Conservation (phyloP, 371 early-diverging fungal species). For the Amoeboaphelidium protococcarum region DNA sequence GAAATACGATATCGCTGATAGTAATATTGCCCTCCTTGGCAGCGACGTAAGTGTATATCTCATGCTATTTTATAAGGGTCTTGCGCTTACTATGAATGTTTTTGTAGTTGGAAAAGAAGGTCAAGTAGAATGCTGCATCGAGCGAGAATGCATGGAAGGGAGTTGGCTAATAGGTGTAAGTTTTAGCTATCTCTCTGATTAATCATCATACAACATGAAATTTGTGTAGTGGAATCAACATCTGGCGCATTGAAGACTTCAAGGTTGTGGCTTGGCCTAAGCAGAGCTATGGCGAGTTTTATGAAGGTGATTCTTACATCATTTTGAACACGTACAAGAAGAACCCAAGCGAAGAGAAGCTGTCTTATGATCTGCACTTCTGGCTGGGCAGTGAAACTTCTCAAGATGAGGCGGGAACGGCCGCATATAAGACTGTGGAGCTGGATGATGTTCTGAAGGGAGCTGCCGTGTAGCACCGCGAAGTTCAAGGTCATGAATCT, state of each 20-base stretch:
- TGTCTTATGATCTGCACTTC: slow-evolving; percentile 54
- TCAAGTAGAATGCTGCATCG: slow-evolving; percentile 34
- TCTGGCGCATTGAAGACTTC: slow-evolving; percentile 62
- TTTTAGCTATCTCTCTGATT: too few species aligned
- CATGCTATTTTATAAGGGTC: too few species aligned
- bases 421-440: slow-evolving; percentile 70
- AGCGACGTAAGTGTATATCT: too few species aligned
- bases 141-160: slow-evolving; percentile 41
- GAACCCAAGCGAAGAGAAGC: too few species aligned
- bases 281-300: slow-evolving; percentile 37
- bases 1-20: slow-evolving; percentile 35
- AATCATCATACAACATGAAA: too few species aligned
- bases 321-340: too few species aligned
- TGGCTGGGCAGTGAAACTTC: slow-evolving; percentile 50
- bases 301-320: too few species aligned
- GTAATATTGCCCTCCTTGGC: slow-evolving; percentile 25
- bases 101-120: slow-evolving; percentile 38
- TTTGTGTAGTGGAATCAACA: slow-evolving; percentile 40
- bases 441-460: slow-evolving; percentile 45
- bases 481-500: slow-evolving; percentile 40
- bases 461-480: slow-evolving; percentile 47
- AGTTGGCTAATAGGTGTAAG: slow-evolving; percentile 23
- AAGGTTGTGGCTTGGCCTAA: slow-evolving; percentile 30
- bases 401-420: slow-evolving; percentile 66
- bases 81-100: too few species aligned